Evolutionary conservation across 2,329 filamentous ascomycete species (phyloP).

Genomic region (Diaporthe citrichinensis): DNA sequence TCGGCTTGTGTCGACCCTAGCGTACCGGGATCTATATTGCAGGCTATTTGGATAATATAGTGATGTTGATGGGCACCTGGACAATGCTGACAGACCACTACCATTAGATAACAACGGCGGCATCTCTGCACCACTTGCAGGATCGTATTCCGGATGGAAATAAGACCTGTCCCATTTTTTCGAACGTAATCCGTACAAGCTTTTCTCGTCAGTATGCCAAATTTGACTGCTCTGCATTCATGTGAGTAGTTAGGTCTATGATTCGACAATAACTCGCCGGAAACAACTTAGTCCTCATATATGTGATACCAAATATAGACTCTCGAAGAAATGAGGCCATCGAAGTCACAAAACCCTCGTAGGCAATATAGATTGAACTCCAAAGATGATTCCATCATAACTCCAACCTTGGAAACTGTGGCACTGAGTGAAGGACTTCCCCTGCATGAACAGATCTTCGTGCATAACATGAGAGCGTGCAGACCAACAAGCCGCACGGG

Average conservation of each 20-base stretch:
- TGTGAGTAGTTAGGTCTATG: too few species aligned
- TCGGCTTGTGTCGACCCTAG: slow-evolving; percentile 31
- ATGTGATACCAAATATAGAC: neutral
- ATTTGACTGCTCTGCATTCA: neutral
- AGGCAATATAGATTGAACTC: too few species aligned
- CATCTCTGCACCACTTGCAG: neutral
- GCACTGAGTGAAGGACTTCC: neutral
- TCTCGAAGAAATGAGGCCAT: neutral
- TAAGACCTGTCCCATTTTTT: neutral
- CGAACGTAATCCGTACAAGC: neutral
- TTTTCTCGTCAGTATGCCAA: too few species aligned
- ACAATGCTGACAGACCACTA: neutral
- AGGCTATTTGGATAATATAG: slow-evolving; percentile 40
- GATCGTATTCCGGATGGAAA: too few species aligned
- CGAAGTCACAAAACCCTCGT: too few species aligned
- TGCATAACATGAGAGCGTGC: neutral
- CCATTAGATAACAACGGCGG: neutral
- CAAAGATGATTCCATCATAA: too few species aligned
- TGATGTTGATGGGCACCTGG: neutral
- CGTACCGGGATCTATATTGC: slow-evolving; percentile 31
- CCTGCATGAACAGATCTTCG: too few species aligned
- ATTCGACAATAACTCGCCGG: neutral
- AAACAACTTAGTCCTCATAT: neutral
- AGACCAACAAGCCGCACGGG: rapidly evolving
- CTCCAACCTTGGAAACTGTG: too few species aligned